Conservation (phyloP, 75 land plant species). For the Gnetum montanum region DNA sequence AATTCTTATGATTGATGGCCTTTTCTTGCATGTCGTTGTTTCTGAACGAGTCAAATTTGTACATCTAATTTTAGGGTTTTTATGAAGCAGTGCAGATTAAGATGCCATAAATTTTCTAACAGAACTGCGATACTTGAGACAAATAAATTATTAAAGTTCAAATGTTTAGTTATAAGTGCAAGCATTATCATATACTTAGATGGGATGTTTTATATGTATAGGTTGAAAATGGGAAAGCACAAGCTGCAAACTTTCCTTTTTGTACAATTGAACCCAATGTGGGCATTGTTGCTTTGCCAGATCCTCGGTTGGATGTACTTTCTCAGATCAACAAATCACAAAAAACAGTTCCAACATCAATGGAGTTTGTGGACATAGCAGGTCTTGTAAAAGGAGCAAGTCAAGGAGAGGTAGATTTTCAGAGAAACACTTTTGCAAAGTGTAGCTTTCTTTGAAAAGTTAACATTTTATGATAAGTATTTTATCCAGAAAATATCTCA, state of each 20-base stretch:
- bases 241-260: slow-evolving; percentile 97
- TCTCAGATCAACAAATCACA: slow-evolving; percentile 76
- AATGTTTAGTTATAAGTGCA: too few species aligned
- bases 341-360: slow-evolving; percentile 62
- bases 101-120: too few species aligned
- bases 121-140: too few species aligned
- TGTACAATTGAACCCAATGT: slow-evolving; percentile 99
- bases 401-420: slow-evolving; percentile 78
- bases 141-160: too few species aligned
- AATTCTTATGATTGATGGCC: too few species aligned
- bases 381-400: slow-evolving; percentile 99
- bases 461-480: too few species aligned
- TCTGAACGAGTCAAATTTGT: too few species aligned
- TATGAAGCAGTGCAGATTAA: too few species aligned
- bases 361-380: slow-evolving; percentile 98
- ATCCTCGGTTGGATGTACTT: slow-evolving; percentile 71
- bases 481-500: too few species aligned
- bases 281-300: slow-evolving; percentile 92
- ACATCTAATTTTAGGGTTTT: too few species aligned
- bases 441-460: too few species aligned
- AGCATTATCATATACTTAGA: slow-evolving; percentile 1
- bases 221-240: slow-evolving; percentile 99
- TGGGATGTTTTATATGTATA: slow-evolving; percentile 10
- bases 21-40: too few species aligned
- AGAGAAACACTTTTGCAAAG: neutral